Conservation (phyloP, 2,329 filamentous ascomycete genomes). For the Fusarium sublunatum region DNA sequence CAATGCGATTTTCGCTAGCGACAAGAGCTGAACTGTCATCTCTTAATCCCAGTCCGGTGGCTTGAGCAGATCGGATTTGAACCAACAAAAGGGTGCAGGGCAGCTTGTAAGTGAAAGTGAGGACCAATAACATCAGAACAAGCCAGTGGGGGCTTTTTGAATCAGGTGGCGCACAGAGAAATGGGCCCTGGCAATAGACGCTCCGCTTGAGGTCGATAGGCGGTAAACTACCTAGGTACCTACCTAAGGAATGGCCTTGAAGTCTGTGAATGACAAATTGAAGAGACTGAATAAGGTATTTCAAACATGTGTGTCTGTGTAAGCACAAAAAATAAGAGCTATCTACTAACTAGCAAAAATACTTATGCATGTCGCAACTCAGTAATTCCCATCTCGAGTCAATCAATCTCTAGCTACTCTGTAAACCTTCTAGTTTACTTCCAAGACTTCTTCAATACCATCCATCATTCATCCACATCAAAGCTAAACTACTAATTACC, state of each 20-base stretch:
- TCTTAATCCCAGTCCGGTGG: slow-evolving; percentile 15
- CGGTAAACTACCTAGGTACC: not conserved
- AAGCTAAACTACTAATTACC: not conserved
- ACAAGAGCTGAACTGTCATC: slow-evolving; percentile 14
- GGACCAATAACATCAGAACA: not conserved
- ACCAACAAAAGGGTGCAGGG: slow-evolving; percentile 20
- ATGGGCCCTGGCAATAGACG: slow-evolving; percentile 1
- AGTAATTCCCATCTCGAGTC: slow-evolving; percentile 1
- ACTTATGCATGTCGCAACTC: not conserved
- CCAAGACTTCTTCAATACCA: slow-evolving; percentile 10
- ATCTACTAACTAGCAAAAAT: not conserved
- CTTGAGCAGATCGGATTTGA: slow-evolving; percentile 19
- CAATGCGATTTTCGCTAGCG: slow-evolving; percentile 4
- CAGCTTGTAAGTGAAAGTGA: slow-evolving; percentile 8
- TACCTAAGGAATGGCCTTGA: not conserved
- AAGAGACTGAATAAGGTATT: not conserved
- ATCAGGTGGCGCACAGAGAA: slow-evolving; percentile 9
- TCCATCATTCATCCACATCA: not conserved
- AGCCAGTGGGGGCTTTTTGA: slow-evolving; percentile 7
- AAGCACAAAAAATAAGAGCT: not conserved
- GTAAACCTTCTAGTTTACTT: slow-evolving; percentile 27
- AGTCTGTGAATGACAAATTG: not conserved
- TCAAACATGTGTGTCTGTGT: not conserved
- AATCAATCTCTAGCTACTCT: slow-evolving; percentile 10
- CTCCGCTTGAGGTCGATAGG: slow-evolving; percentile 8